Evolutionary conservation across 441 rosid genomes (phyloP).

Genomic region (Populus hybrid): DNA sequence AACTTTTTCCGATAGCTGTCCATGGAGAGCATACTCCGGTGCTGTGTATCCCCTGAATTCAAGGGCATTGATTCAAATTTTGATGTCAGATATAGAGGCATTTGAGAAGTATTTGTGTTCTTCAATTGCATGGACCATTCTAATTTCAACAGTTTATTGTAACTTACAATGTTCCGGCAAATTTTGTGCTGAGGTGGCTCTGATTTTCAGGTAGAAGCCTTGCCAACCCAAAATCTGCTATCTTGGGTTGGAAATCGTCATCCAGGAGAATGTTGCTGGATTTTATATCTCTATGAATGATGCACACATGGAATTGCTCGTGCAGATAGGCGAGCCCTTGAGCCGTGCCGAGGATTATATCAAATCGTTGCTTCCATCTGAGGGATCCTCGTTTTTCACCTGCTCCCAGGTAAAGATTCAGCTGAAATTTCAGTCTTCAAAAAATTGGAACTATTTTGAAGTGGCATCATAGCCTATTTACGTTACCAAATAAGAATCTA

Average conservation of each 20-base stretch:
- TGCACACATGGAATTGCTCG: slow-evolving; percentile 48
- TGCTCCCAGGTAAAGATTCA: neutral
- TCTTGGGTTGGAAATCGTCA: slow-evolving; percentile 43
- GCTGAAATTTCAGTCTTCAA: neutral
- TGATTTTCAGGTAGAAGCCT: slow-evolving; percentile 45
- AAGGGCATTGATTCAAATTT: neutral
- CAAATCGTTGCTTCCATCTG: slow-evolving; percentile 44
- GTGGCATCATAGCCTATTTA: neutral
- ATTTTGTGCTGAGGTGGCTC: slow-evolving; percentile 36
- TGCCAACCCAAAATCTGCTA: slow-evolving; percentile 52
- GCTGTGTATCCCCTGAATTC: slow-evolving; percentile 42
- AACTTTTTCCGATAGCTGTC: slow-evolving; percentile 41
- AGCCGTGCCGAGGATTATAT: slow-evolving; percentile 50
- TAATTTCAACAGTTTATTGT: neutral
- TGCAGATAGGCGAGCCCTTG: slow-evolving; percentile 56
- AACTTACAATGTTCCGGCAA: slow-evolving; percentile 47
- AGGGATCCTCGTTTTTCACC: slow-evolving; percentile 43
- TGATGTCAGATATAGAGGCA: neutral
- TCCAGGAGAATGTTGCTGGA: slow-evolving; percentile 48
- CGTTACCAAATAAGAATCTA: slow-evolving; percentile 34
- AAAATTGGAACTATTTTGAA: neutral
- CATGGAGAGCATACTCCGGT: slow-evolving; percentile 46
- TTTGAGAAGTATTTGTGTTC: neutral
- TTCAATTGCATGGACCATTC: neutral
- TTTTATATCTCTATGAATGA: slow-evolving; percentile 57